Conservation (phyloP, 441 rosid species). For the Brassica balearica region DNA sequence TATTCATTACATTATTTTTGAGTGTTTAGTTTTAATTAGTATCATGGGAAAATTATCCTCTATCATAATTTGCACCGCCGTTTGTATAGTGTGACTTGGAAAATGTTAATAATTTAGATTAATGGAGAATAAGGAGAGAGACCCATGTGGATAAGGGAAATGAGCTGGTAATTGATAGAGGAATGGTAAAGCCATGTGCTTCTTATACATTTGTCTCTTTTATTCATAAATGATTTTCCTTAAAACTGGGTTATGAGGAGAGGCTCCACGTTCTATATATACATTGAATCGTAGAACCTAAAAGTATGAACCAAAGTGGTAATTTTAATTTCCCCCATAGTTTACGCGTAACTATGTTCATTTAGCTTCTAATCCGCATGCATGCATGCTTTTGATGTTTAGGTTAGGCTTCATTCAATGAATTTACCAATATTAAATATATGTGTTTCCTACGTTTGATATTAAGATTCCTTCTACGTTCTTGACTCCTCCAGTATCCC, state of each 20-base stretch:
- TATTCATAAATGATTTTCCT: slow-evolving; percentile 24
- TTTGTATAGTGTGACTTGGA: slow-evolving; percentile 29
- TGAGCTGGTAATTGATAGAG: slow-evolving; percentile 40
- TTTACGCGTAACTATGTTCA: slow-evolving; percentile 37
- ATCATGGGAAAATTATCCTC: background rate
- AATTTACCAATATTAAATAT: slow-evolving; percentile 27
- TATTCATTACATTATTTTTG: background rate
- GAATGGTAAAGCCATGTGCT: slow-evolving; percentile 43
- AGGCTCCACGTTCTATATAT: slow-evolving; percentile 43
- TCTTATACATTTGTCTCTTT: slow-evolving; percentile 26
- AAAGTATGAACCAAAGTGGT: slow-evolving; percentile 39
- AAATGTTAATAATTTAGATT: slow-evolving; percentile 13
- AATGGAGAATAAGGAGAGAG: slow-evolving; percentile 25
- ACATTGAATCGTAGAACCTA: slow-evolving; percentile 39
- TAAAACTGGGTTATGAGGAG: slow-evolving; percentile 36
- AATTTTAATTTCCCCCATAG: slow-evolving; percentile 25
- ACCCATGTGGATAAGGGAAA: slow-evolving; percentile 46
- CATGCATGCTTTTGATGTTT: slow-evolving; percentile 43
- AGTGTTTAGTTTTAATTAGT: background rate
- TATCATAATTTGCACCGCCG: slow-evolving; percentile 15
- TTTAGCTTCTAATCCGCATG: slow-evolving; percentile 36
- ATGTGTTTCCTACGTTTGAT: slow-evolving; percentile 23
- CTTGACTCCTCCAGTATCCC: slow-evolving; percentile 36
- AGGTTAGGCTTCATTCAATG: slow-evolving; percentile 38
- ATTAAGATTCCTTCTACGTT: slow-evolving; percentile 41